Percentiles rank a stretch among this genome's conserved stretches.
Evolutionary conservation across 352 stramenopile species (phyloP).

Genomic region (Globisporangium nagaii): DNA sequence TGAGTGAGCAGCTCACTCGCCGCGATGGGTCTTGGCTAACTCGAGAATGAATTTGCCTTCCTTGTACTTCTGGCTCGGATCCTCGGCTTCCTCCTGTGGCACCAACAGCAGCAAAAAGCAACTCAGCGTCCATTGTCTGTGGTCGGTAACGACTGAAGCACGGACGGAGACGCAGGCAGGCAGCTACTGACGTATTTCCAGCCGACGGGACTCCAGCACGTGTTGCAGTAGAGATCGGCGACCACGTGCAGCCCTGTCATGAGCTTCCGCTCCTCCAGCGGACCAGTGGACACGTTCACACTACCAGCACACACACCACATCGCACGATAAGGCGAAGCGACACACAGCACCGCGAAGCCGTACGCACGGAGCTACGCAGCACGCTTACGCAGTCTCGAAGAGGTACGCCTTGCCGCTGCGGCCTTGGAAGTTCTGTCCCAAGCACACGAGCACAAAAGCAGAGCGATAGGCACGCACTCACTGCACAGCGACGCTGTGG

Average conservation of each 20-base stretch:
- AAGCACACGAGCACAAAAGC: not conserved
- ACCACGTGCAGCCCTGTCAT: conserved; percentile 94
- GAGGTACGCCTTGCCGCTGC: conserved; percentile 88
- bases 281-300: conserved; percentile 87
- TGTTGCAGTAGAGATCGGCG: conserved; percentile 92
- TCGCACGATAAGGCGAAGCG: too few species aligned
- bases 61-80: conserved; percentile 94
- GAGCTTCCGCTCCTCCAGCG: conserved; percentile 87
- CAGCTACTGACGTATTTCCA: conserved; percentile 89
- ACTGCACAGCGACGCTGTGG: too few species aligned
- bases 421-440: conserved; percentile 75
- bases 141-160: conserved; percentile 1
- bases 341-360: too few species aligned
- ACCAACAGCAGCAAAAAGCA: not conserved
- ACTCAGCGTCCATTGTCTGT: not conserved
- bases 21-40: conserved; percentile 84
- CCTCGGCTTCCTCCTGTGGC: conserved; percentile 84
- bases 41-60: conserved; percentile 97
- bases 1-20: too few species aligned
- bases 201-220: conserved; percentile 86
- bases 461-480: too few species aligned
- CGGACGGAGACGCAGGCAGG: not conserved
- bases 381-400: conserved; percentile 81
- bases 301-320: too few species aligned
- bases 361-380: not conserved